A percentile compares a stretch with the other conserved stretches of the same genome.
Conservation (phyloP, 208 protist species). For the Leishmania mexicana region DNA sequence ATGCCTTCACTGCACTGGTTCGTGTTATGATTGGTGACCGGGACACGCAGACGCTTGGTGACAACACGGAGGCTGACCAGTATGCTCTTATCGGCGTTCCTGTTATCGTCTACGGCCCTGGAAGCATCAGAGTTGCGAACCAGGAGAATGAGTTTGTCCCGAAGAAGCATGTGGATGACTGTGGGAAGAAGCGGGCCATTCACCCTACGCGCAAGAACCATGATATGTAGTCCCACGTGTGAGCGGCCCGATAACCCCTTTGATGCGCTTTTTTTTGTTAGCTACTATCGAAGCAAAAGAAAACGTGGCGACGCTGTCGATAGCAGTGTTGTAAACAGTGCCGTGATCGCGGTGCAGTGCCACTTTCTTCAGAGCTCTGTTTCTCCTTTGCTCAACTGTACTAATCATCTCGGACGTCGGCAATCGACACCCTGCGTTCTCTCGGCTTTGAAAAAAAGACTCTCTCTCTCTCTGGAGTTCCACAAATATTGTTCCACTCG, state of each 20-base stretch:
- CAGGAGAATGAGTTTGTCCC: constrained; percentile 64
- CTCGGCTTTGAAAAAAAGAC: not conserved
- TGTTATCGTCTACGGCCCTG: constrained; percentile 54
- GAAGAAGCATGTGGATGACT: constrained; percentile 40
- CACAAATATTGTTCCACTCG: not conserved
- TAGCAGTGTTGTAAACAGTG: not conserved
- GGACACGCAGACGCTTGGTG: constrained; percentile 40
- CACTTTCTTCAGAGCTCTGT: not conserved
- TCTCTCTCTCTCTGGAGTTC: not conserved
- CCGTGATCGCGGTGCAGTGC: not conserved
- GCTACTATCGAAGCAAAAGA: not conserved
- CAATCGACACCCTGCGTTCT: not conserved
- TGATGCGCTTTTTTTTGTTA: not conserved
- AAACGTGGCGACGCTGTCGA: not conserved
- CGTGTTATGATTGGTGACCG: constrained; percentile 42
- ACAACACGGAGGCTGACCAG: constrained; percentile 50
- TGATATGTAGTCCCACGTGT: constrained; percentile 29
- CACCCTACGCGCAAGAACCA: constrained; percentile 40
- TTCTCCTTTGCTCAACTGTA: not conserved
- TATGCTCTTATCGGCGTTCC: constrained; percentile 57
- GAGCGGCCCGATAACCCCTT: not conserved
- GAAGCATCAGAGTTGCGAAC: constrained; percentile 50
- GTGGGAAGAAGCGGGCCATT: constrained; percentile 9
- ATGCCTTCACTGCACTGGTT: constrained; percentile 43
- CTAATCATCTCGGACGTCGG: not conserved